Base-by-base conservation (phyloP, 2,329 filamentous ascomycete species). In the Leptographium lundbergii region DNA sequence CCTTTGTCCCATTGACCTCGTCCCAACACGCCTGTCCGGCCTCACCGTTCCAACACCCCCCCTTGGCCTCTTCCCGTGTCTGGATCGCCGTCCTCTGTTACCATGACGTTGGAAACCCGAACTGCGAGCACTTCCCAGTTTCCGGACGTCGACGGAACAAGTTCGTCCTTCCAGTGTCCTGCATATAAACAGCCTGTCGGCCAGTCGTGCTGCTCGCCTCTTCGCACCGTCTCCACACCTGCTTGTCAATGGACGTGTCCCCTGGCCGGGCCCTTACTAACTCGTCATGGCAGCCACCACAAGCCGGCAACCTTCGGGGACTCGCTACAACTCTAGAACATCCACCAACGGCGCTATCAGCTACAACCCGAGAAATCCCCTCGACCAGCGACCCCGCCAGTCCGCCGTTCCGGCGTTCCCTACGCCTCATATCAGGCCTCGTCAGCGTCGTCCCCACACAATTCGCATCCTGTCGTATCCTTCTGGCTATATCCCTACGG, bases 381-480 rank as follows among this genome's bases (percentile, higher is more conserved):
- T 57, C 54, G 66, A 67, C 32, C 63, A 62, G 57, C 62, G 64
- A 50, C 61, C 62, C 57, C 66, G 65, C 53, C 48, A 57, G 7
- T 34, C 63, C 36, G 59, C 63, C 25, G 57, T 61, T n/a, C 66
- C 66, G 42, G 60, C 60, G 34, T 69, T 71, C 63, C 74, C 68
- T 60, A 69, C 64, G 54, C 73, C 70, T 59, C 71, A 75, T 63
- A 81, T 79, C 66, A 75, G 76, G 65, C 74, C 73, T 59, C 75
- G 79, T 64, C 75, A 70, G 60, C 75, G 77, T 63, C 73, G 79
- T 66, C 79, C 78, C 51, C 78, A 81, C 64, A 79, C 78, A 50
- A 81, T 82, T 61, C 77, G 79, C 67, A 81, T 82, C 61, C 73
- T 73, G 60, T 75, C 74, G 59, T 79, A 76, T 62, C 74, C 69